A percentile compares a stretch with the other conserved stretches of the same genome.
phyloP scores from a whole-genome alignment of 768 basidiomycete species.

The Mycena crocata region DNA sequence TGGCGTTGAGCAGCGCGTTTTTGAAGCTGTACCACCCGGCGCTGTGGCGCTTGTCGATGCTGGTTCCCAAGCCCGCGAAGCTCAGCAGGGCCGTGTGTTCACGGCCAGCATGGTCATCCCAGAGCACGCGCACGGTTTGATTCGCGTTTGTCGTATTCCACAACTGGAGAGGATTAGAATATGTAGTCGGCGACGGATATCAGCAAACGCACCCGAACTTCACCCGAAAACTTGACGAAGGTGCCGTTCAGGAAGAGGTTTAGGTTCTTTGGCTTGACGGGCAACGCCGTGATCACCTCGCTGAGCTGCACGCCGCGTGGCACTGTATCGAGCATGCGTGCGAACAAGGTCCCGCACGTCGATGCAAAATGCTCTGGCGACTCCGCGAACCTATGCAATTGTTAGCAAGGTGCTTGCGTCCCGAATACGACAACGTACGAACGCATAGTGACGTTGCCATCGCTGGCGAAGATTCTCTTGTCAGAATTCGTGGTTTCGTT shows the following conservation, averaged over 20 bases:
- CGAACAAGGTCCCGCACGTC: constrained; percentile 7
- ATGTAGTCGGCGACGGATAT: neutral
- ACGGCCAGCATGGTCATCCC: constrained; percentile 7
- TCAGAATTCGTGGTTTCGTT: constrained; percentile 52
- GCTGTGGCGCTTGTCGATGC: neutral
- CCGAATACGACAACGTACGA: constrained; percentile 32
- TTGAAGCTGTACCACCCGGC: constrained; percentile 5
- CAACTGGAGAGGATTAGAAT: constrained; percentile 2
- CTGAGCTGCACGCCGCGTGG: constrained; percentile 12
- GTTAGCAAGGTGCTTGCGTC: neutral
- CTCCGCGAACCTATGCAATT: neutral
- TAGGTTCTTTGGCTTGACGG: neutral
- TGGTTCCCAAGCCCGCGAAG: neutral
- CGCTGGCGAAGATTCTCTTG: constrained; percentile 47
- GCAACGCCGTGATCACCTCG: constrained; percentile 13
- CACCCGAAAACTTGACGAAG: neutral
- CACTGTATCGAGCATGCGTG: constrained; percentile 16
- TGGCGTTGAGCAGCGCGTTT: neutral
- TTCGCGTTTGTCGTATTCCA: constrained; percentile 6
- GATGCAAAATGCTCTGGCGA: constrained; percentile 9
- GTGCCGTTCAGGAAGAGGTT: neutral
- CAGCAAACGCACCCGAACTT: constrained; percentile 13
- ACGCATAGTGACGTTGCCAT: constrained; percentile 49
- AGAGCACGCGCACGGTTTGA: constrained; percentile 2
- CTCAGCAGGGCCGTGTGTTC: neutral